Conservation (phyloP, 306 rosid species). For the Vigna mungo region DNA sequence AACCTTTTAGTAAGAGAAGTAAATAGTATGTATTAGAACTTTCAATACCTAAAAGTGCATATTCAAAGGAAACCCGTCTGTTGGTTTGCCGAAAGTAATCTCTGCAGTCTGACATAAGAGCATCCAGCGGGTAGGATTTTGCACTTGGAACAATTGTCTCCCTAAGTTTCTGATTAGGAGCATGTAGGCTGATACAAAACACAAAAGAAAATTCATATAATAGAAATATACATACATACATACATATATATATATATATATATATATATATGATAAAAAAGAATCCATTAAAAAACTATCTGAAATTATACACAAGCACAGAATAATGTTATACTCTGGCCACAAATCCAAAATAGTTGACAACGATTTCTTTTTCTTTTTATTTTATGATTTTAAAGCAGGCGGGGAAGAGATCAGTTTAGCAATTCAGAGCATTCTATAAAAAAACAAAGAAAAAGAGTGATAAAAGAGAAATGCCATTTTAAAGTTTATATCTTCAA, state of each 20-base stretch:
- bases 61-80: conserved; percentile 90
- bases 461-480: background rate
- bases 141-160: conserved; percentile 97
- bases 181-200: conserved; percentile 76
- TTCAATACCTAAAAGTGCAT: conserved; percentile 90
- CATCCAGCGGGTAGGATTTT: conserved; percentile 87
- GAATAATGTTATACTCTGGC: conserved; percentile 15
- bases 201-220: conserved; percentile 35
- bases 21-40: conserved; percentile 10
- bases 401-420: background rate
- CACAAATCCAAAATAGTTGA: background rate
- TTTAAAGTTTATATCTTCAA: conserved; percentile 21
- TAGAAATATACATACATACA: background rate
- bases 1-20: conserved; percentile 14
- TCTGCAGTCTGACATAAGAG: conserved; percentile 84
- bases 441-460: background rate
- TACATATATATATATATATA: too few relatives aligned
- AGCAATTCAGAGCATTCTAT: conserved; percentile 11
- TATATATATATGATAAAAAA: too few relatives aligned
- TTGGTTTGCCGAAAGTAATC: conserved; percentile 76
- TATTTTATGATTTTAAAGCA: background rate
- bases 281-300: conserved; percentile 23
- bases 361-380: background rate
- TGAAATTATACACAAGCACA: background rate
- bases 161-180: conserved; percentile 96